These are phyloP conservation scores for Delphinella strobiligena DNA, from an alignment of 2,329 filamentous ascomycete genomes.

Conservation along the genomic window DNA sequence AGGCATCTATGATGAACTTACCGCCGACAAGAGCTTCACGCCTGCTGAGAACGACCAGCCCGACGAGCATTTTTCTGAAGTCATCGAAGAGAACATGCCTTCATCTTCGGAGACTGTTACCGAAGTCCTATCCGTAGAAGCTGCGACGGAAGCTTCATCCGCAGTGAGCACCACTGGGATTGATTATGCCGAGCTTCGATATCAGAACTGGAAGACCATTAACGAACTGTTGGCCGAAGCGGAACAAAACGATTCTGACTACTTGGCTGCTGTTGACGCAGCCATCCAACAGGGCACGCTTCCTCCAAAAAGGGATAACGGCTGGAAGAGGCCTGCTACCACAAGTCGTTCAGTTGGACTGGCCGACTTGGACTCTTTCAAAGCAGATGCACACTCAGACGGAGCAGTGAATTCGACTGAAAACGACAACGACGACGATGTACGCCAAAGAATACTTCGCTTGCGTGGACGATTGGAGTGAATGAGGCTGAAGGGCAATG, in stretches of 20 bases:
- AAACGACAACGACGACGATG: neutral
- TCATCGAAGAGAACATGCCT: neutral
- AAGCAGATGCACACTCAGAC: neutral
- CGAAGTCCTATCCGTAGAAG: conserved; percentile 4
- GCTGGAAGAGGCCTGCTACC: neutral
- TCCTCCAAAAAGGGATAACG: conserved; percentile 11
- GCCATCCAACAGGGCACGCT: conserved; percentile 14
- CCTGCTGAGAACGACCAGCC: neutral
- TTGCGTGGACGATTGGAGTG: conserved; percentile 5
- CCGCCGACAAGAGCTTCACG: conserved; percentile 17
- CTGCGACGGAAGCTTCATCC: too few species aligned
- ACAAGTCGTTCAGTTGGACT: neutral
- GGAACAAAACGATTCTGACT: conserved; percentile 16
- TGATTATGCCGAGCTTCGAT: conserved; percentile 33
- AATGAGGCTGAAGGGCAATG: too few species aligned
- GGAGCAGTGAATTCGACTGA: neutral
- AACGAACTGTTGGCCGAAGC: conserved; percentile 30
- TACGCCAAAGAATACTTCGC: conserved; percentile 1
- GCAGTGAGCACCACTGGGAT: conserved; percentile 28
- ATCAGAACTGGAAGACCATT: conserved; percentile 37
- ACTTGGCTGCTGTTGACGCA: conserved; percentile 15
- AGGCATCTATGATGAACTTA: conserved; percentile 32
- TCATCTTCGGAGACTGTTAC: neutral
- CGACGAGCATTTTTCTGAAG: too few species aligned
- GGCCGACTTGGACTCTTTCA: neutral